Conservation (phyloP, 257 asterid species). For the Leptodermis oblonga region DNA sequence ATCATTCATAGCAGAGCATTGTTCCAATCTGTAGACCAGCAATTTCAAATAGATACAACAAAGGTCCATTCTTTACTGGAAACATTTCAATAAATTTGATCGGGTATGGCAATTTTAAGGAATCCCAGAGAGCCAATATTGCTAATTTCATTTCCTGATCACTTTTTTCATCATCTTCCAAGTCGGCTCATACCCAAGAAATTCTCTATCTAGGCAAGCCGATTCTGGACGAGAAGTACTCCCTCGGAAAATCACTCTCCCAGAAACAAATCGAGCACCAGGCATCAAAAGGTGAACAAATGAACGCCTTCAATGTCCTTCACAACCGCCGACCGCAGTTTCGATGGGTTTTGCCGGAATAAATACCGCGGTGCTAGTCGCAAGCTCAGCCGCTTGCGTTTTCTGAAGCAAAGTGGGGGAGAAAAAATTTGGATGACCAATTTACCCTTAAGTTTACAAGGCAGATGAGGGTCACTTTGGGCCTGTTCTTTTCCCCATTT, state of each 20-base stretch:
- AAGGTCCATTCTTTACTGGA: constrained; percentile 57
- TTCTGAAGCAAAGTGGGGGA: too few relatives aligned
- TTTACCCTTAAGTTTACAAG: too few relatives aligned
- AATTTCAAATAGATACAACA: constrained; percentile 42
- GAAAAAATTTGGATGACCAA: too few relatives aligned
- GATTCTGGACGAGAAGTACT: constrained; percentile 27
- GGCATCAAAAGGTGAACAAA: constrained; percentile 49
- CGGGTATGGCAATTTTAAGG: constrained; percentile 64
- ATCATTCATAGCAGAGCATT: neutral
- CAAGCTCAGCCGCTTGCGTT: too few relatives aligned
- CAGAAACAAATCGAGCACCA: constrained; percentile 36
- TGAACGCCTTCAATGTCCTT: constrained; percentile 46
- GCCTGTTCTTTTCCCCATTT: too few relatives aligned
- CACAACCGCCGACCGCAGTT: constrained; percentile 45
- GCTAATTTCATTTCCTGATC: constrained; percentile 62
- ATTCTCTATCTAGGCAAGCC: constrained; percentile 36
- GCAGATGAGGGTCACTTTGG: too few relatives aligned
- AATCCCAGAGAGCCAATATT: constrained; percentile 54
- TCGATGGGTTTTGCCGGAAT: constrained; percentile 49
- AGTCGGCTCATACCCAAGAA: constrained; percentile 21
- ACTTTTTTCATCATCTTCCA: constrained; percentile 23
- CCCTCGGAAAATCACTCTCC: constrained; percentile 53
- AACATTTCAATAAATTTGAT: constrained; percentile 49
- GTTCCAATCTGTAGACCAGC: constrained; percentile 19
- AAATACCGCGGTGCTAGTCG: too few relatives aligned